These are phyloP conservation scores for Enterospora canceri DNA, from an alignment of 371 early-diverging fungal genomes.

Conservation along the genomic window DNA sequence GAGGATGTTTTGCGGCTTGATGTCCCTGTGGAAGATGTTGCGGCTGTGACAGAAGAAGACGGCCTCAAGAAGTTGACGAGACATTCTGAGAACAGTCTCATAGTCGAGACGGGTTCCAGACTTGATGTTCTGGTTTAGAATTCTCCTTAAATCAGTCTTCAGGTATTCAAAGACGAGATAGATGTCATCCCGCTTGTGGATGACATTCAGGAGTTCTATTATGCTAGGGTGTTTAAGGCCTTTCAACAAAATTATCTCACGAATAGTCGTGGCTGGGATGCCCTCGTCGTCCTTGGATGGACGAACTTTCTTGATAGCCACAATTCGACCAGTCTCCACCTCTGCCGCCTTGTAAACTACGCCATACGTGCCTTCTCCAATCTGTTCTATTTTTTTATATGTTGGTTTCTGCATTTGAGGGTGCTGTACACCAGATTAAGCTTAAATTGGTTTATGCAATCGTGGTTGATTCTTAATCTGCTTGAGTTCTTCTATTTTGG, in stretches of 20 bases:
- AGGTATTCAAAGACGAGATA: conserved; percentile 93
- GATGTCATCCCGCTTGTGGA: conserved; percentile 85
- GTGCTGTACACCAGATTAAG: background rate
- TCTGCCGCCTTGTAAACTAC: conserved; percentile 91
- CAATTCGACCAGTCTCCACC: conserved; percentile 69
- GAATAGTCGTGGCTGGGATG: conserved; percentile 81
- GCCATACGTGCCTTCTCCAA: conserved; percentile 98
- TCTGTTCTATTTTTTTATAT: conserved; percentile 70
- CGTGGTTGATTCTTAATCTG: background rate
- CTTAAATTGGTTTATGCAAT: background rate
- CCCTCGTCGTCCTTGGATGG: conserved; percentile 87
- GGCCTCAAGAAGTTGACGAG: conserved; percentile 83
- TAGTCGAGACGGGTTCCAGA: conserved; percentile 11
- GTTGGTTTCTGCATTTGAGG: conserved; percentile 37
- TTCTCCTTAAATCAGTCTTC: conserved; percentile 90
- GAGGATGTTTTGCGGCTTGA: conserved; percentile 66
- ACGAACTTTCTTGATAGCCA: conserved; percentile 88
- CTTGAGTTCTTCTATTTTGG: background rate
- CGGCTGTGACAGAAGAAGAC: conserved; percentile 90
- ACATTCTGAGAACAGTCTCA: conserved; percentile 34
- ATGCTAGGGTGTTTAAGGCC: conserved; percentile 76
- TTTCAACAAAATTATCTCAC: conserved; percentile 83
- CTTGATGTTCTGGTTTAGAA: conserved; percentile 65
- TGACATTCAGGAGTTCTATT: conserved; percentile 78
- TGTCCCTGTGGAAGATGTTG: conserved; percentile 82